Conservation (phyloP, 1,284 basidiomycete genomes). For the Neonothopanus nambi region DNA sequence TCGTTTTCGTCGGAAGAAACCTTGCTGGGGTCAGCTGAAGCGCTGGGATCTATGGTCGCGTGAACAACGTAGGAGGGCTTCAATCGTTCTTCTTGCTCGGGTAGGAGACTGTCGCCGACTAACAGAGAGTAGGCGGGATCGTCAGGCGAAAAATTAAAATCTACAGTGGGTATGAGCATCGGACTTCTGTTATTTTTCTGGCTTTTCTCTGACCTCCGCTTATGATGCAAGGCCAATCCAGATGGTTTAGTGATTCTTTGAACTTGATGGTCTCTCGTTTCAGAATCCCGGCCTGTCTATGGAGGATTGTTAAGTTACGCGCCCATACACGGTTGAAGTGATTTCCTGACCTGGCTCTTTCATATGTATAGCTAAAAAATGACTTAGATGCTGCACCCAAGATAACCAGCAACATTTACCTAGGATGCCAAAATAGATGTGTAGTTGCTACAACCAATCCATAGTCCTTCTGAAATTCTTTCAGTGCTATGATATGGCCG, state of each 20-base stretch:
- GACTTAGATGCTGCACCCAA: background rate
- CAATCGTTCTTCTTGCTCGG: conserved; percentile 56
- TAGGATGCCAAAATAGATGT: conserved; percentile 94
- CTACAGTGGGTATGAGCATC: conserved; percentile 39
- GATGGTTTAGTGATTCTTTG: conserved; percentile 45
- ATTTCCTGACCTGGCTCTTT: conserved; percentile 75
- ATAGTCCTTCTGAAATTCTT: conserved; percentile 36
- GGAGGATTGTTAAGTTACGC: background rate
- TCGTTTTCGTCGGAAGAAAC: conserved; percentile 29
- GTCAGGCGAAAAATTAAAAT: conserved; percentile 90
- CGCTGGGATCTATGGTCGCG: conserved; percentile 67
- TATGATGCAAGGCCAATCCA: conserved; percentile 76
- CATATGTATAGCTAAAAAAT: conserved; percentile 74
- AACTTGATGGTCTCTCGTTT: conserved; percentile 67
- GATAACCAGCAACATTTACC: conserved; percentile 40
- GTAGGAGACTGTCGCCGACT: conserved; percentile 56
- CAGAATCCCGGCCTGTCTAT: conserved; percentile 70
- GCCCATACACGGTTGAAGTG: background rate
- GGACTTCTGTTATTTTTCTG: background rate
- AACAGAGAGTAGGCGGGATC: conserved; percentile 88
- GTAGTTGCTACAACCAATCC: conserved; percentile 82
- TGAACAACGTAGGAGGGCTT: conserved; percentile 80
- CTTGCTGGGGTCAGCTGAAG: conserved; percentile 28
- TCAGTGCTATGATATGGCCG: conserved; percentile 71
- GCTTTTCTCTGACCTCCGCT: conserved; percentile 67